These are phyloP conservation scores for Logfia minima DNA, from an alignment of 129 eudicot genomes.

Conservation along the genomic window DNA sequence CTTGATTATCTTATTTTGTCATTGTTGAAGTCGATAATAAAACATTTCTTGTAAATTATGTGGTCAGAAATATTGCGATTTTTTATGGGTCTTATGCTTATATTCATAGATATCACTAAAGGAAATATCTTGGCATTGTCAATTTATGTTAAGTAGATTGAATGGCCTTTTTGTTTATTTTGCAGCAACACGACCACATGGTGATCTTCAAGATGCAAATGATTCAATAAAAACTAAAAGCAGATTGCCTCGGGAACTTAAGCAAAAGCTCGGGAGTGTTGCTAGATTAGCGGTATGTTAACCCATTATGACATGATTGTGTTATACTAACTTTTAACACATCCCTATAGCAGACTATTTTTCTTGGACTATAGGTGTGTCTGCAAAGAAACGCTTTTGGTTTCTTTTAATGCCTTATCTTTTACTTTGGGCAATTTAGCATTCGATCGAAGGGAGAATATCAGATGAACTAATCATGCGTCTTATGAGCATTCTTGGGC, in stretches of 20 bases:
- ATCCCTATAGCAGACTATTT: not conserved
- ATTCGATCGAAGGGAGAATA: constrained; percentile 26
- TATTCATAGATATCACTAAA: not conserved
- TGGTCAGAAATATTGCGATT: not conserved
- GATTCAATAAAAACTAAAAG: constrained; percentile 16
- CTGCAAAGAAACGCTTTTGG: not conserved
- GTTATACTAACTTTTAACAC: not conserved
- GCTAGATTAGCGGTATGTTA: constrained; percentile 30
- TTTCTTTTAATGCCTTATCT: not conserved
- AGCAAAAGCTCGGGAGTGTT: constrained; percentile 26
- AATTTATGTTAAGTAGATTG: not conserved
- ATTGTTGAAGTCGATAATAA: not conserved
- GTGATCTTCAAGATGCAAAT: constrained; percentile 10
- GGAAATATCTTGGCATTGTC: not conserved
- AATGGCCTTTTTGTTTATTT: constrained; percentile 10
- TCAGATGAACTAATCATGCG: constrained; percentile 25
- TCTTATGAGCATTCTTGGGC: constrained; percentile 34
- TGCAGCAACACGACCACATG: constrained; percentile 27
- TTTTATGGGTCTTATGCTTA: constrained; percentile 2
- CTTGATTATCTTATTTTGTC: not conserved
- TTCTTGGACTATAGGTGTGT: not conserved
- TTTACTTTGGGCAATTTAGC: constrained; percentile 19
- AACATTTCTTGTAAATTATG: not conserved
- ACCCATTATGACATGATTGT: not conserved
- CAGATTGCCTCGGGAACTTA: constrained; percentile 24